Conservation (phyloP, 257 asterid genomes). For the Forsythia suspensa region DNA sequence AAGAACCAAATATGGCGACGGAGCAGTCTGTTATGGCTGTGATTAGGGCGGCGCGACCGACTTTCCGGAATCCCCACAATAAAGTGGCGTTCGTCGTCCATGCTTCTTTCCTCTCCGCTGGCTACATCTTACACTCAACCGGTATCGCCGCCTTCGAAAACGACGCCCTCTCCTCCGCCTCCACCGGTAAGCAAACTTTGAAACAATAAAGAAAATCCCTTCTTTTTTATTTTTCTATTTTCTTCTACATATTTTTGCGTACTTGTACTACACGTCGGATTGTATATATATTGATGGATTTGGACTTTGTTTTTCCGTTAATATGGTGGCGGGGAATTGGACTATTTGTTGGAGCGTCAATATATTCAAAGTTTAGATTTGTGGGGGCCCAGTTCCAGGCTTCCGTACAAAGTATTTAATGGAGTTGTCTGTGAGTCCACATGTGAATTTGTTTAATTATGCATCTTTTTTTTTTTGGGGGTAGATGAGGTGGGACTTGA, state of each 20-base stretch:
- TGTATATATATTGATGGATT: not conserved
- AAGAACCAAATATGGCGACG: constrained; percentile 37
- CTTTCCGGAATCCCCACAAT: constrained; percentile 50
- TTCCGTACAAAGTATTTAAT: not conserved
- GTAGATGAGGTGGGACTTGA: constrained; percentile 78
- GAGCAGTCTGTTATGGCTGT: constrained; percentile 64
- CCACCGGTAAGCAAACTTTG: constrained; percentile 40
- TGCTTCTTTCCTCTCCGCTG: constrained; percentile 64
- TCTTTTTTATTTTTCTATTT: not conserved
- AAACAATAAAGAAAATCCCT: not conserved
- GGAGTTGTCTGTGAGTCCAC: not conserved
- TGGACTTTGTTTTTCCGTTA: not conserved
- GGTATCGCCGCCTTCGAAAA: constrained; percentile 62
- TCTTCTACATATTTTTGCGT: not conserved
- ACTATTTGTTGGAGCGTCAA: not conserved
- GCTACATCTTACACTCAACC: constrained; percentile 60
- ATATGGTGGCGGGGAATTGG: not conserved
- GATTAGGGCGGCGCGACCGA: constrained; percentile 74
- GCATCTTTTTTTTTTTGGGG: not conserved
- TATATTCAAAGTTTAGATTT: not conserved
- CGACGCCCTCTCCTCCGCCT: constrained; percentile 44
- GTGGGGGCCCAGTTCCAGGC: not conserved
- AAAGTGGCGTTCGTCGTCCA: constrained; percentile 70
- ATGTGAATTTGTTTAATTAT: not conserved
- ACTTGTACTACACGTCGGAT: not conserved